Conservation (phyloP, 2,329 filamentous ascomycete genomes). For the Alternaria infectoria region DNA sequence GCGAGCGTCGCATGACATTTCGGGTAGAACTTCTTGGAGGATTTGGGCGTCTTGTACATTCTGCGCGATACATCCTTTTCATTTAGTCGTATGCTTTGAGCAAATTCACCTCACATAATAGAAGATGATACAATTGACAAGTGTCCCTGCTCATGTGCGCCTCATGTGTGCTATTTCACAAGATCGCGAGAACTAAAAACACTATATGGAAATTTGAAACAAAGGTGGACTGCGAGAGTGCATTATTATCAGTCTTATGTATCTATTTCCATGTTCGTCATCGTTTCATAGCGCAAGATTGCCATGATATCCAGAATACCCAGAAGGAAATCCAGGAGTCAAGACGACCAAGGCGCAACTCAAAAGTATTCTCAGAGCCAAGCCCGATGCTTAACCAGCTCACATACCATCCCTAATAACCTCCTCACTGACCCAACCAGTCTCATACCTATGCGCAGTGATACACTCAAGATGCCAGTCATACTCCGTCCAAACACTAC, state of each 20-base stretch:
- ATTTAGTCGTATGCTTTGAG: not conserved
- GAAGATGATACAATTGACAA: not conserved
- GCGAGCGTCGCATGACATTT: not conserved
- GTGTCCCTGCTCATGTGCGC: too few relatives aligned
- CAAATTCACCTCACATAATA: not conserved
- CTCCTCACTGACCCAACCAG: slow-evolving; percentile 36
- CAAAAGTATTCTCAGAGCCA: not conserved
- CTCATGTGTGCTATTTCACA: too few relatives aligned
- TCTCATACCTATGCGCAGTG: slow-evolving; percentile 20
- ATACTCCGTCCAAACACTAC: slow-evolving; percentile 37
- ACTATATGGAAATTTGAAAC: too few relatives aligned
- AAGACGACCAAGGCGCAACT: fast-evolving
- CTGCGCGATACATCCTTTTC: not conserved
- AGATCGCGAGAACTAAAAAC: too few relatives aligned
- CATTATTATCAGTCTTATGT: not conserved
- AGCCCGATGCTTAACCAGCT: not conserved
- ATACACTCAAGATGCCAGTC: slow-evolving; percentile 33
- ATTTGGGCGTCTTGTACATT: not conserved
- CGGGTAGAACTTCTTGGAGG: not conserved
- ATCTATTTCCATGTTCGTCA: not conserved
- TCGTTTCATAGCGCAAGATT: not conserved
- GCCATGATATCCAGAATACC: not conserved
- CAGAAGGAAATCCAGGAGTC: not conserved
- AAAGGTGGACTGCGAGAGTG: not conserved
- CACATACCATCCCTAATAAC: slow-evolving; percentile 7